Percentiles rank a stretch among this genome's conserved stretches.
These are phyloP conservation scores for Suillus variegatus DNA, from an alignment of 768 basidiomycete genomes.

Conservation along the genomic window DNA sequence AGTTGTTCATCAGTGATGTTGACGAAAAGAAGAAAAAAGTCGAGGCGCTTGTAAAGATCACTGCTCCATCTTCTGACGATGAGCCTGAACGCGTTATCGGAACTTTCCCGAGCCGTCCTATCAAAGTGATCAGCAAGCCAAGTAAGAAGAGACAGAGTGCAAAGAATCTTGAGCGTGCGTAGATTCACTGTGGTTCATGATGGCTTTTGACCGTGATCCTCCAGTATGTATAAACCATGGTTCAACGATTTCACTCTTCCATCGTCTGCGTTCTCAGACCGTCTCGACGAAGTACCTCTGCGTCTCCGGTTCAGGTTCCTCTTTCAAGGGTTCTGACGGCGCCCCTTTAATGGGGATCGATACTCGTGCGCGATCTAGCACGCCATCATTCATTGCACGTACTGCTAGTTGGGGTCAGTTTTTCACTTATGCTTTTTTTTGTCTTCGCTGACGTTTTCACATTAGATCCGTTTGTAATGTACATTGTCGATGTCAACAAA, in stretches of 20 bases:
- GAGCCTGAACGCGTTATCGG: conserved; percentile 85
- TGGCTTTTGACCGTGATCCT: conserved; percentile 16
- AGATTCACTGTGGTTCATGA: conserved; percentile 15
- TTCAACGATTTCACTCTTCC: conserved; percentile 92
- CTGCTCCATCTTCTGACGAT: conserved; percentile 76
- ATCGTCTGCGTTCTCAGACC: conserved; percentile 92
- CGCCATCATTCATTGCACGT: conserved; percentile 85
- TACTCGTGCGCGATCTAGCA: conserved; percentile 66
- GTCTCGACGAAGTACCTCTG: conserved; percentile 96
- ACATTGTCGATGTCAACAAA: conserved; percentile 92
- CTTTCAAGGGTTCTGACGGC: conserved; percentile 93
- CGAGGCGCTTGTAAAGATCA: conserved; percentile 89
- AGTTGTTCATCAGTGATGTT: conserved; percentile 92
- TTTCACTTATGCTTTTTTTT: conserved; percentile 13
- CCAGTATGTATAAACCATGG: conserved; percentile 95
- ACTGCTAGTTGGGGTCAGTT: conserved; percentile 86
- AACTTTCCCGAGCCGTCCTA: conserved; percentile 88
- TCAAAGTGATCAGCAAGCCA: conserved; percentile 98
- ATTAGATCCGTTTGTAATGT: conserved; percentile 91
- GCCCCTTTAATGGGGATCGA: conserved; percentile 81
- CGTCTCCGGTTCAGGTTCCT: conserved; percentile 90
- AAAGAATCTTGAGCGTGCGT: conserved; percentile 90
- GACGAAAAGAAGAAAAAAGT: conserved; percentile 96
- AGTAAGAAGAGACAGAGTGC: conserved; percentile 95
- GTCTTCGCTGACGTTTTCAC: conserved; percentile 5